Evolutionary conservation across 768 basidiomycete genomes (phyloP), one percentile per base, ranked within the genome.

Genomic region (Daedaleopsis sinensis): DNA sequence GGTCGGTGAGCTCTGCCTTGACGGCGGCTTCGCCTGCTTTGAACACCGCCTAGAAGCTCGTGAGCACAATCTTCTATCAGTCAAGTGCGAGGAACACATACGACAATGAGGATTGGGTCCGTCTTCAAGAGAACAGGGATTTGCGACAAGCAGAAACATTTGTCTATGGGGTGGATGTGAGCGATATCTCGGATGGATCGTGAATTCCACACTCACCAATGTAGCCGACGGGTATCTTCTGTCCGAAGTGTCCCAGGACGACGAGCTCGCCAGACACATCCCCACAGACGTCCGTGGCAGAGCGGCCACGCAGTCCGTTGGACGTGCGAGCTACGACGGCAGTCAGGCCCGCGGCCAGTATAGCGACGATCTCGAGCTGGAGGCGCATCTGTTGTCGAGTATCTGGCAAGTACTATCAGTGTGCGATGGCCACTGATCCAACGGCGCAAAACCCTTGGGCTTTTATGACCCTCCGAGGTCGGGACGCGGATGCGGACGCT

Each of bases 101-200:
- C 54, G 12, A 3, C 19, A 16, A 71, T 60, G 6, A 74, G 70
- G n/a, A 76, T 49, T 0, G 64, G 8, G 54, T 79, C 75, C 7
- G 74, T 71, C 7, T 68, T 21, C 4, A 82, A 52, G 63, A 79
- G 77, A 24, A 55, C 55, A 0, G 76, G 73, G 35, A 83, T 58
- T 8, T 58, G 70, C 16, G 80, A 79, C 16, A 79, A 35, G 61
- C 83, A 84, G 36, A 82, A 64, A 51, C 83, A 84, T 3, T 74
- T 67, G 43, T 75, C 81, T 82, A 64, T 55, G 11, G n/a, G 5
- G n/a, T 5, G 7, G 23, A 35, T 18, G 23, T 47, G 46, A 47
- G 46, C 19, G 19, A 10, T 6, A 23, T 3, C 46, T 48, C 7
- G 42, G 15, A 32, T 32, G 27, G 27, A 32, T 32, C 27, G 27